These are phyloP conservation scores for Pisolithus tinctorius DNA, from an alignment of 768 basidiomycete genomes.

Conservation along the genomic window DNA sequence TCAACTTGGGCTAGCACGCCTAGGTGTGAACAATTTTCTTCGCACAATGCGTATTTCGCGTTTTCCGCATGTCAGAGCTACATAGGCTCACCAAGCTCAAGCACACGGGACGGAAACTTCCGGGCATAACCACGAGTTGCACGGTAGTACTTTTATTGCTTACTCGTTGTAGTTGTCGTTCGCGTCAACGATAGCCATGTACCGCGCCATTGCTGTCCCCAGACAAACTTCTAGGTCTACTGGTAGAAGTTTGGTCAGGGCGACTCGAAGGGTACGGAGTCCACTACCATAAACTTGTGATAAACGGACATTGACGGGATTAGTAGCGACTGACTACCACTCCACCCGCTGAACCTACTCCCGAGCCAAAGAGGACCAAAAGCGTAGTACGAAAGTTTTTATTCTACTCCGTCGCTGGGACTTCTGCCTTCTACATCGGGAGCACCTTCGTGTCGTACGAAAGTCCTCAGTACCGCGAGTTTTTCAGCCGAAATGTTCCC, in stretches of 20 bases:
- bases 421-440: conserved; percentile 74
- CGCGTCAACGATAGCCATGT: conserved; percentile 26
- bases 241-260: conserved; percentile 43
- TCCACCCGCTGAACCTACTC: conserved; percentile 13
- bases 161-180: neutral
- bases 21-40: no score
- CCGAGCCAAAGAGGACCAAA: conserved; percentile 45
- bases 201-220: conserved; percentile 51
- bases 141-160: neutral
- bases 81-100: no score
- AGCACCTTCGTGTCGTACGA: conserved; percentile 76
- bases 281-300: neutral
- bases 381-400: conserved; percentile 53
- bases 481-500: conserved; percentile 79
- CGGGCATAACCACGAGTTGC: neutral
- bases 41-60: no score
- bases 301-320: conserved; percentile 4
- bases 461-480: conserved; percentile 73
- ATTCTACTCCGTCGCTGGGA: conserved; percentile 59
- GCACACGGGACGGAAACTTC: conserved; percentile 1
- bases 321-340: conserved; percentile 55
- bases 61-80: neutral
- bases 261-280: conserved; percentile 51
- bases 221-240: conserved; percentile 43
- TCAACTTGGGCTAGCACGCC: no score